Conservation (phyloP, 2,329 filamentous ascomycete species). For the Verticillium nonalfalfae region DNA sequence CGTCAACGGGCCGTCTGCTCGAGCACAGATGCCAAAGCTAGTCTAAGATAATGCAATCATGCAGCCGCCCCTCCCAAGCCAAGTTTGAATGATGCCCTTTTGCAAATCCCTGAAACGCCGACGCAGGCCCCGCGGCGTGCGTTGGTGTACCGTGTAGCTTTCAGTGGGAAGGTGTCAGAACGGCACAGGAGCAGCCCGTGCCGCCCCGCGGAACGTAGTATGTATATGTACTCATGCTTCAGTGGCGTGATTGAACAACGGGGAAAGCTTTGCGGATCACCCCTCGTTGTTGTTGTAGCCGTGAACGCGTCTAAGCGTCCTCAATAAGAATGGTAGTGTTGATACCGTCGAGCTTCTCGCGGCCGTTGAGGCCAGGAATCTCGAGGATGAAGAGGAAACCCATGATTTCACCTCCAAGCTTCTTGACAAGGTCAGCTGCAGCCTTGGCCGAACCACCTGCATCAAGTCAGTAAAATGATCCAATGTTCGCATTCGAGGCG, state of each 20-base stretch:
- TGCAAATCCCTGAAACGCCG: not conserved
- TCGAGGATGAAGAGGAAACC: conserved; percentile 96
- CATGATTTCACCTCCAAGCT: conserved; percentile 78
- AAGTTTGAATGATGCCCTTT: not conserved
- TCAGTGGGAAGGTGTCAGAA: not conserved
- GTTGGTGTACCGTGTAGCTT: not conserved
- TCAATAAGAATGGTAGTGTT: conserved; percentile 79
- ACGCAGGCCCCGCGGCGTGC: not conserved
- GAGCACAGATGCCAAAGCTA: not conserved
- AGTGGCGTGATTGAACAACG: not conserved
- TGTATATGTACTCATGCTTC: not conserved
- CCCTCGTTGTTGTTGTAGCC: not conserved
- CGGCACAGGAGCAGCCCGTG: not conserved
- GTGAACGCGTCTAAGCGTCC: conserved; percentile 26
- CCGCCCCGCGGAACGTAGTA: not conserved
- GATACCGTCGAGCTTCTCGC: conserved; percentile 73
- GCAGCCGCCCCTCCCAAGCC: not conserved
- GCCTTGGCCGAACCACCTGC: conserved; percentile 86
- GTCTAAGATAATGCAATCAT: not conserved
- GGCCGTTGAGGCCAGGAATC: conserved; percentile 86
- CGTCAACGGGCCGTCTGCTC: not conserved
- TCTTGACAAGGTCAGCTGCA: conserved; percentile 77
- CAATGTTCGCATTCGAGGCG: too few relatives aligned
- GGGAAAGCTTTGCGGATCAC: not conserved
- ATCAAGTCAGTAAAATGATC: conserved; percentile 2